phyloP scores from a whole-genome alignment of 805 yeast genomes.

The Kodamaea leandrae region DNA sequence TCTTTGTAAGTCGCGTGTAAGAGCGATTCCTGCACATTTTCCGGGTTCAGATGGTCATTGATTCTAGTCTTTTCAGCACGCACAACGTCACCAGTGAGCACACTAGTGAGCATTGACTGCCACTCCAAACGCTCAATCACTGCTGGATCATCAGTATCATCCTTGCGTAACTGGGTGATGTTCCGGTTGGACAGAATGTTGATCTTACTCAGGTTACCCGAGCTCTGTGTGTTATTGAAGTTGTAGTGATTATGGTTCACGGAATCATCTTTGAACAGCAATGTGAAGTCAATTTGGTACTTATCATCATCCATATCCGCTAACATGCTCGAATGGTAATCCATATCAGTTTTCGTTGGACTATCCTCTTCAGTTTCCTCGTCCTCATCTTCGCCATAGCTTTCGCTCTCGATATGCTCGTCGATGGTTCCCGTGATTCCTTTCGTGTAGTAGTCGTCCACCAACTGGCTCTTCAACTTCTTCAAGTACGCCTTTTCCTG shows the following conservation, averaged over 20 bases:
- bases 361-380: conserved; percentile 36
- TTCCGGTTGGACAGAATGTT: conserved; percentile 29
- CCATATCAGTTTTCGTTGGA: conserved; percentile 27
- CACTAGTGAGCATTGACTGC: conserved; percentile 91
- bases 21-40: conserved; percentile 44
- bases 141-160: conserved; percentile 42
- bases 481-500: conserved; percentile 69
- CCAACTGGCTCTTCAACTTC: conserved; percentile 56
- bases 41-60: conserved; percentile 45
- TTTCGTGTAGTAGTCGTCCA: conserved; percentile 71
- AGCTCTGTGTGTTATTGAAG: conserved; percentile 2
- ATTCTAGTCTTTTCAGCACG: conserved; percentile 82
- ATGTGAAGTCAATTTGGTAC: conserved; percentile 47
- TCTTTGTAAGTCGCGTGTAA: conserved; percentile 58
- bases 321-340: conserved; percentile 25
- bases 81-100: conserved; percentile 92
- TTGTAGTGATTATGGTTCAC: conserved; percentile 6
- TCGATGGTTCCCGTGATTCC: conserved; percentile 50
- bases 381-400: conserved; percentile 23
- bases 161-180: conserved; percentile 36
- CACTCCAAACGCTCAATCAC: conserved; percentile 84
- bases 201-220: conserved; percentile 6
- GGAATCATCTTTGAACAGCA: conserved; percentile 26
- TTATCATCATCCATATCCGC: conserved; percentile 43
- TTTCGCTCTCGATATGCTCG: conserved; percentile 24